Conservation (phyloP, 345 rosid species). For the Camelina sativa region DNA sequence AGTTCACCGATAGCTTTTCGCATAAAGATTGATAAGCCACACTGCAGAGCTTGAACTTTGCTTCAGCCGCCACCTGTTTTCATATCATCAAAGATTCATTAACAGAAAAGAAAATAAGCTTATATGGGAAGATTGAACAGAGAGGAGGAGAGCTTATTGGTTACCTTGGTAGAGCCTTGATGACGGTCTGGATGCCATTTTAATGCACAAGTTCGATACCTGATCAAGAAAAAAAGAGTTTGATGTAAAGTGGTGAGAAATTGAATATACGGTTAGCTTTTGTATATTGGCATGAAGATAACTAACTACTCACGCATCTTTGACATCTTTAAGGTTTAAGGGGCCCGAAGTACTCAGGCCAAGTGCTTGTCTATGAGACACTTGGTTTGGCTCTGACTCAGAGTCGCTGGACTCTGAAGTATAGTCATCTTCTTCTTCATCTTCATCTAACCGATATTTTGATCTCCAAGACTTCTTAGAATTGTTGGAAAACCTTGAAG, state of each 20-base stretch:
- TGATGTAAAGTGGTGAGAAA: slow-evolving; percentile 14
- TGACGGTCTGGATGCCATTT: slow-evolving; percentile 99
- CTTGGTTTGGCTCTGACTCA: slow-evolving; percentile 48
- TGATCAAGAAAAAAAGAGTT: slow-evolving; percentile 27
- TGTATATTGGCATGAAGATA: slow-evolving; percentile 18
- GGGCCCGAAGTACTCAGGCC: slow-evolving; percentile 81
- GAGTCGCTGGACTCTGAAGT: slow-evolving; percentile 58
- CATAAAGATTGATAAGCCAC: slow-evolving; percentile 86
- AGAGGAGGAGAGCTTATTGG: slow-evolving; percentile 4
- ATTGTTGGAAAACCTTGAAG: slow-evolving; percentile 47
- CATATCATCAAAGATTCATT: slow-evolving; percentile 12
- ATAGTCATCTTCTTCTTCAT: slow-evolving; percentile 59
- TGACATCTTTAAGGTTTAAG: slow-evolving; percentile 74
- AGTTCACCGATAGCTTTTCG: slow-evolving; percentile 64
- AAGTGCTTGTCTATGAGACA: slow-evolving; percentile 77
- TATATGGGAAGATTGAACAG: slow-evolving; percentile 7
- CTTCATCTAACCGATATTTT: slow-evolving; percentile 51
- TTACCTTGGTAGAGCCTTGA: slow-evolving; percentile 87
- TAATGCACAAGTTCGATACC: slow-evolving; percentile 83
- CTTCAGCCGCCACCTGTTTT: slow-evolving; percentile 74
- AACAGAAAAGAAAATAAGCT: not conserved
- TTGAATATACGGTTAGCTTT: slow-evolving; percentile 14
- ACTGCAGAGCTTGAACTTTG: slow-evolving; percentile 92
- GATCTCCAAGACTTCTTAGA: slow-evolving; percentile 50
- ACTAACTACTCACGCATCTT: slow-evolving; percentile 70